phyloP scores from a whole-genome alignment of 192 early-diverging fungal species.

The Linnemannia hyalina region DNA sequence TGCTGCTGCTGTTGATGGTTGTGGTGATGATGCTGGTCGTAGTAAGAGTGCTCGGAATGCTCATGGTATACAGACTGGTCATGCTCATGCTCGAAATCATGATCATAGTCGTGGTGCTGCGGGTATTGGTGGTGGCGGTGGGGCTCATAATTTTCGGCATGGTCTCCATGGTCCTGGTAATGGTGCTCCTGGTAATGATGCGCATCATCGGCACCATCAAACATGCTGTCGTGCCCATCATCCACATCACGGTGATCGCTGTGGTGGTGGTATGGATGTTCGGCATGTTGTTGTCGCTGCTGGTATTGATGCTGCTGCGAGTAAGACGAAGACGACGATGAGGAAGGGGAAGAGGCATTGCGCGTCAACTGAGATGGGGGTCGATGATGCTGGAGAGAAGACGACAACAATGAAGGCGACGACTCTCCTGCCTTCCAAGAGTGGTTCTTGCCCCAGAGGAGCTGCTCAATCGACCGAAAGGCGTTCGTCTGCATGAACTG shows the following conservation, averaged over 20 bases:
- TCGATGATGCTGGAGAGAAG: not conserved
- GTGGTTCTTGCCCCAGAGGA: constrained; percentile 39
- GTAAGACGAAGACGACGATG: not conserved
- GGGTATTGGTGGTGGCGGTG: not conserved
- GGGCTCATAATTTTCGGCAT: not conserved
- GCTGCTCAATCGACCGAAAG: constrained; percentile 43
- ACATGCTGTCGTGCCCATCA: not conserved
- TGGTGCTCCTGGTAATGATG: not conserved
- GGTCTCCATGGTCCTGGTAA: not conserved
- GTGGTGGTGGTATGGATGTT: not conserved
- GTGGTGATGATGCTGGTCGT: not conserved
- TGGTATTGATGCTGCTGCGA: not conserved
- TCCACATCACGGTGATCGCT: not conserved
- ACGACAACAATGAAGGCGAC: not conserved
- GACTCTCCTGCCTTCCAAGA: not conserved
- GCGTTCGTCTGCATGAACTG: constrained; percentile 45
- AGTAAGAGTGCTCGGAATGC: not conserved
- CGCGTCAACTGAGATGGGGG: not conserved
- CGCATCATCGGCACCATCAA: not conserved
- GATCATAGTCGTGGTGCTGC: not conserved
- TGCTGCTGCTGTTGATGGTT: constrained; percentile 5
- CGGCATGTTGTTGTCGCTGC: not conserved
- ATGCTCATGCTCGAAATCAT: not conserved
- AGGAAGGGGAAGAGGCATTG: not conserved
- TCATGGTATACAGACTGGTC: not conserved